These are phyloP conservation scores for Dorcoceras hygrometricum DNA, from an alignment of 257 asterid genomes.

Conservation along the genomic window DNA sequence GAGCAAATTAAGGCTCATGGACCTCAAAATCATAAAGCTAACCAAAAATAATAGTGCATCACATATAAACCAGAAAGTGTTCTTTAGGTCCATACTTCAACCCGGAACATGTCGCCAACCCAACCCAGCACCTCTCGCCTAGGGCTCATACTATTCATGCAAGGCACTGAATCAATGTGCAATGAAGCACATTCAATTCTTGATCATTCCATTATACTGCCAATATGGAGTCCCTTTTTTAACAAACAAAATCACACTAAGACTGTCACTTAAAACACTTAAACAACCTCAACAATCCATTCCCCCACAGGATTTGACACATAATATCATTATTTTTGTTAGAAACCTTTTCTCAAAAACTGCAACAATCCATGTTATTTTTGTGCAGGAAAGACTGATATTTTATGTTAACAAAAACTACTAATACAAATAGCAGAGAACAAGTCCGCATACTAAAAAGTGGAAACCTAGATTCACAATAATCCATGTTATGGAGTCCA, in stretches of 20 bases:
- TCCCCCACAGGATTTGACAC: too few relatives aligned
- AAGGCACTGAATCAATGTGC: not conserved
- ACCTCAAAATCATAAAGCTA: not conserved
- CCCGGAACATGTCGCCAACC: slow-evolving; percentile 1
- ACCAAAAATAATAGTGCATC: not conserved
- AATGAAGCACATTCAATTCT: not conserved
- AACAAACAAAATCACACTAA: not conserved
- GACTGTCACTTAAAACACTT: not conserved
- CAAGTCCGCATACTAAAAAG: too few relatives aligned
- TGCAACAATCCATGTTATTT: too few relatives aligned
- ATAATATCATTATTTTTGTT: not conserved
- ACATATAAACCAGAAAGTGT: slow-evolving; percentile 1
- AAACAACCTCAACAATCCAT: too few relatives aligned
- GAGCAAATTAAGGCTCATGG: not conserved
- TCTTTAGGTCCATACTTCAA: not conserved
- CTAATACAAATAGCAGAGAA: too few relatives aligned
- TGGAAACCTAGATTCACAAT: too few relatives aligned
- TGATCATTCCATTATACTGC: not conserved
- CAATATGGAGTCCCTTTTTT: not conserved
- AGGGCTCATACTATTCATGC: slow-evolving; percentile 3
- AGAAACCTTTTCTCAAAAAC: not conserved
- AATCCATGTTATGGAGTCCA: too few relatives aligned
- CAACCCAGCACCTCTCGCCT: not conserved
- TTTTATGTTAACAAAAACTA: too few relatives aligned
- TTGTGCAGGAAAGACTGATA: too few relatives aligned